phyloP scores from a whole-genome alignment of 208 protist genomes.

The Trypanosoma lewisi region DNA sequence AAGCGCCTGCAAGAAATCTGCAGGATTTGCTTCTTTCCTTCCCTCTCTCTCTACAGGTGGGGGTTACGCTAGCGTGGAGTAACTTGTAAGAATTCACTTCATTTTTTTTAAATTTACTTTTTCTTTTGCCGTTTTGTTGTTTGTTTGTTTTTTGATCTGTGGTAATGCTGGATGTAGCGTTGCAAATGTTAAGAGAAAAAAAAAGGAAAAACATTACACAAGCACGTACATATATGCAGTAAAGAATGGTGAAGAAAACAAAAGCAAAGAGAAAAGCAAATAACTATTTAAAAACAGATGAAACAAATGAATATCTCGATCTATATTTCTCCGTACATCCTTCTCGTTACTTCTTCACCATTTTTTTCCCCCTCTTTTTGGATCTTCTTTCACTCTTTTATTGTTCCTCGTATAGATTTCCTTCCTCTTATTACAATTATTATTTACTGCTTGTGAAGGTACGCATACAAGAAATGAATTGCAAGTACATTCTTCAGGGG shows the following conservation, averaged over 20 bases:
- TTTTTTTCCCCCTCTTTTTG: no score
- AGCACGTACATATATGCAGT: background rate
- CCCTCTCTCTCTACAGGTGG: no score
- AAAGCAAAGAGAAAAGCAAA: background rate
- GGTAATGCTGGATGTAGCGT: no score
- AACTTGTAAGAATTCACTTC: no score
- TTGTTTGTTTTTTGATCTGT: no score
- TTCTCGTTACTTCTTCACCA: no score
- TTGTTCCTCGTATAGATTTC: background rate
- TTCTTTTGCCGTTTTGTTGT: background rate
- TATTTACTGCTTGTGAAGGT: background rate
- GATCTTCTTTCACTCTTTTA: no score
- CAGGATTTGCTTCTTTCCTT: no score
- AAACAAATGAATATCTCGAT: no score
- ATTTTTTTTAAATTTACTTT: background rate
- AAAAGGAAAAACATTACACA: background rate
- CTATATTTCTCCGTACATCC: no score
- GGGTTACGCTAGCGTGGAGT: no score
- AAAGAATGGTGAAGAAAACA: background rate
- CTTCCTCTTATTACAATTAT: constrained; percentile 2
- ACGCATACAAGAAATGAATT: constrained; percentile 5
- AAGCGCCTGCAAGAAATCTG: no score
- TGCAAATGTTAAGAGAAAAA: background rate
- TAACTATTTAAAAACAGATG: background rate
- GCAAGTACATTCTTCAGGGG: constrained; percentile 29